Evolutionary conservation across 2,329 filamentous ascomycete genomes (phyloP).

Genomic region (Beauveria bassiana): DNA sequence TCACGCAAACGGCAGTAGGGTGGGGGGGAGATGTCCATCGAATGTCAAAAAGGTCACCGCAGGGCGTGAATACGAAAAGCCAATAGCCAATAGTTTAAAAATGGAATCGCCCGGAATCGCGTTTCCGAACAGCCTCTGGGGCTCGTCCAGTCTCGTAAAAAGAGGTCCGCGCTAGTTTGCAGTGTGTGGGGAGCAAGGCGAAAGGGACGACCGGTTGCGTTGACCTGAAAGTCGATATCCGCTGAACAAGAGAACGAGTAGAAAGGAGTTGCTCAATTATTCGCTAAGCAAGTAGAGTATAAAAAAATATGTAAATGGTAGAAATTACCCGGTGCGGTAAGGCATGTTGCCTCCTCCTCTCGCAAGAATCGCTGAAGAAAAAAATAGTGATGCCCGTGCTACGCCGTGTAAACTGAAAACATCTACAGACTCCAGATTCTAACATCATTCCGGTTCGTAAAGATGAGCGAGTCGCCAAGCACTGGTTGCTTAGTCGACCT

Average conservation of each 20-base stretch:
- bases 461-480: background rate
- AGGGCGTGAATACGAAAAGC: background rate
- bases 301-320: background rate
- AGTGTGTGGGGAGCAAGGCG: background rate
- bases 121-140: background rate
- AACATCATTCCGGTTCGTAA: constrained; percentile 5
- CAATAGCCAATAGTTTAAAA: background rate
- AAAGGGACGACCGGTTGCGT: background rate
- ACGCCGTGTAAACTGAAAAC: background rate
- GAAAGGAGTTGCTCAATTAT: background rate
- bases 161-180: background rate
- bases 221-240: background rate
- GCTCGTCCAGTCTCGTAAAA: too few species aligned
- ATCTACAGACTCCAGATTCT: background rate
- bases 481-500: constrained; percentile 32
- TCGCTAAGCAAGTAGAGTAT: background rate
- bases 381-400: background rate
- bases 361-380: background rate
- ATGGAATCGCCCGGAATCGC: background rate
- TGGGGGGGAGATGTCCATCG: background rate
- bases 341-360: background rate
- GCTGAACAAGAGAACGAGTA: too few species aligned
- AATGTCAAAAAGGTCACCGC: background rate
- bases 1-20: background rate
- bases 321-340: background rate